phyloP scores from a whole-genome alignment of 495 filamentous ascomycete species.

The Oidiodendron maius region DNA sequence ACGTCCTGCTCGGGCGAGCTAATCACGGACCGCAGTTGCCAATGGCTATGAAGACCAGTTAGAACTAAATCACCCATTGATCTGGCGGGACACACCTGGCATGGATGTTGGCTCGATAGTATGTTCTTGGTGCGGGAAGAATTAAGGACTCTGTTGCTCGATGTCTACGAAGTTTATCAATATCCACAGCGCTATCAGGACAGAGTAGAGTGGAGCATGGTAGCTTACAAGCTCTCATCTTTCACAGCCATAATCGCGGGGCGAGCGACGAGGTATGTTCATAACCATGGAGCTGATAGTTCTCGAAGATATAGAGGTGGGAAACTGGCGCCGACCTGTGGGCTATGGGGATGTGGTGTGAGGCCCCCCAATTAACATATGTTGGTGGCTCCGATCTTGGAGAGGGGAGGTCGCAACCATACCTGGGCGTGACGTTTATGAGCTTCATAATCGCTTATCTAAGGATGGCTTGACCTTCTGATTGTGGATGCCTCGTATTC shows the following conservation, averaged over 20 bases:
- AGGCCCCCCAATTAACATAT: too few relatives aligned
- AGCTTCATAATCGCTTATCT: too few relatives aligned
- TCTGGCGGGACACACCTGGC: slow-evolving; percentile 51
- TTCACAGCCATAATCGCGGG: slow-evolving; percentile 42
- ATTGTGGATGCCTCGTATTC: too few relatives aligned
- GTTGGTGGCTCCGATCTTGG: too few relatives aligned
- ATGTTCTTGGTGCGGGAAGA: slow-evolving; percentile 59
- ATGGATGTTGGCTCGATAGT: slow-evolving; percentile 70
- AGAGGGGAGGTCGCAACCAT: too few relatives aligned
- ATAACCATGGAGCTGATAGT: slow-evolving; percentile 16
- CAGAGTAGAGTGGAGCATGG: background rate
- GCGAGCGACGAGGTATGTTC: background rate
- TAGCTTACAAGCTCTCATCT: slow-evolving; percentile 41
- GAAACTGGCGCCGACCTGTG: too few relatives aligned
- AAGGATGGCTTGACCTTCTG: too few relatives aligned
- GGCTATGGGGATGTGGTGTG: too few relatives aligned
- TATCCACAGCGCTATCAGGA: background rate
- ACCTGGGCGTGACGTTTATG: background rate
- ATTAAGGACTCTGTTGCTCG: slow-evolving; percentile 48
- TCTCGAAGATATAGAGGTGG: too few relatives aligned
- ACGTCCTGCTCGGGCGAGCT: slow-evolving; percentile 68
- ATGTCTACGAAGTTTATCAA: slow-evolving; percentile 11
- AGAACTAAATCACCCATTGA: slow-evolving; percentile 1
- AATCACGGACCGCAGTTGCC: slow-evolving; percentile 87
- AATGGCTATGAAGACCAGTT: slow-evolving; percentile 55